Conservation (phyloP, 2,329 filamentous ascomycete genomes). For the Alternaria sp. region DNA sequence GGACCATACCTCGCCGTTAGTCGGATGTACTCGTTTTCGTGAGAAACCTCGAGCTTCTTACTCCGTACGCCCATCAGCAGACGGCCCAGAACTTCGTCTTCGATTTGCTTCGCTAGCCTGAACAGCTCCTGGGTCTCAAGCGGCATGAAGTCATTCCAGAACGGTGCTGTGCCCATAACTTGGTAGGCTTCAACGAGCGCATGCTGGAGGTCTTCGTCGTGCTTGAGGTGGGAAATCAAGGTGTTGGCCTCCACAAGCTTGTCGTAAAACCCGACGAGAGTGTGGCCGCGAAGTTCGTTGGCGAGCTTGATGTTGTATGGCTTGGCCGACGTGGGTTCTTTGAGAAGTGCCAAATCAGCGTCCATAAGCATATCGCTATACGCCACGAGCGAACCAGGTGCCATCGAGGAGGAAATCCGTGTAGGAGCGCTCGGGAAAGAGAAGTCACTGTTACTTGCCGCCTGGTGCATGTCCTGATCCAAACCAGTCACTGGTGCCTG, state of each 20-base stretch:
- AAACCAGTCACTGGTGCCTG: background rate
- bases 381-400: background rate
- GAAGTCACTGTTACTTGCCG: background rate
- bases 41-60: background rate
- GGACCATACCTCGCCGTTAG: background rate
- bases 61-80: background rate
- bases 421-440: background rate
- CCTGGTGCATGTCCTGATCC: too few species aligned
- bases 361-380: background rate
- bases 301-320: background rate
- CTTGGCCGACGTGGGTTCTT: background rate
- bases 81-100: background rate
- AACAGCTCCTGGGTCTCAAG: background rate
- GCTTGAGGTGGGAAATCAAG: background rate
- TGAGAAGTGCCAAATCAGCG: background rate
- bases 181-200: background rate
- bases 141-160: background rate
- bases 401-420: background rate
- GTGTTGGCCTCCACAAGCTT: background rate
- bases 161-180: background rate
- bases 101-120: background rate
- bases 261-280: background rate
- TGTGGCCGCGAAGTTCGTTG: background rate
- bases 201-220: background rate
- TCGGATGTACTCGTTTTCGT: background rate